These are phyloP conservation scores for Delonix regia DNA, from an alignment of 306 rosid genomes.

Conservation along the genomic window DNA sequence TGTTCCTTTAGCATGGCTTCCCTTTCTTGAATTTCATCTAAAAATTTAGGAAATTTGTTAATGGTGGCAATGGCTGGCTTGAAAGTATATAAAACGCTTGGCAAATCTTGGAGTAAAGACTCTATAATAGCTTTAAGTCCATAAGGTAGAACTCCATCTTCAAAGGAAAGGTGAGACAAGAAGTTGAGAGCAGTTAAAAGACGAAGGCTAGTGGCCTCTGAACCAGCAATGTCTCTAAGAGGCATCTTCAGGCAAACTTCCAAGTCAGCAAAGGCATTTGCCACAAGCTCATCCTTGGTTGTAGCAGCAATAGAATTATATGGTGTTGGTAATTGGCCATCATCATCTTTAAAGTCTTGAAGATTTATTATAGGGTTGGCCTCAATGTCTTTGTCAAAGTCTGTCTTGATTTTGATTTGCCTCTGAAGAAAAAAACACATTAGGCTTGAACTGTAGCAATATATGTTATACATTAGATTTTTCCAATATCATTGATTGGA, in stretches of 20 bases:
- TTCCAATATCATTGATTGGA: not conserved
- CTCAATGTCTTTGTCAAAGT: not conserved
- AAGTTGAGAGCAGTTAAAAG: slow-evolving; percentile 39
- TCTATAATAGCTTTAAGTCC: slow-evolving; percentile 24
- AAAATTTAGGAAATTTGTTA: not conserved
- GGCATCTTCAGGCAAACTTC: slow-evolving; percentile 31
- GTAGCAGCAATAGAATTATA: not conserved
- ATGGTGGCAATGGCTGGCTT: slow-evolving; percentile 19
- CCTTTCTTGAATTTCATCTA: slow-evolving; percentile 26
- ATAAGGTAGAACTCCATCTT: slow-evolving; percentile 16
- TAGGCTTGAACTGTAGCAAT: not conserved
- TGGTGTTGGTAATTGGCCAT: not conserved
- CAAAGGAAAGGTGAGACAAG: slow-evolving; percentile 34
- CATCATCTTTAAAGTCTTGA: not conserved
- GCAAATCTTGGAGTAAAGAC: slow-evolving; percentile 18
- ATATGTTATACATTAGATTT: not conserved
- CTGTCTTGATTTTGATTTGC: not conserved
- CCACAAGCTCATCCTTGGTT: slow-evolving; percentile 9
- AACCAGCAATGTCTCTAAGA: slow-evolving; percentile 37
- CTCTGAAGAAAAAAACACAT: not conserved
- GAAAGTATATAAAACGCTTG: slow-evolving; percentile 34
- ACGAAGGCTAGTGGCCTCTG: slow-evolving; percentile 2
- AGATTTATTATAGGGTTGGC: too few relatives aligned
- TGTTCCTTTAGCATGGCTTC: not conserved
- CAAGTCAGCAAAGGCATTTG: slow-evolving; percentile 17